Conservation (phyloP, 2,329 filamentous ascomycete genomes). For the Pyrenophora graminea region DNA sequence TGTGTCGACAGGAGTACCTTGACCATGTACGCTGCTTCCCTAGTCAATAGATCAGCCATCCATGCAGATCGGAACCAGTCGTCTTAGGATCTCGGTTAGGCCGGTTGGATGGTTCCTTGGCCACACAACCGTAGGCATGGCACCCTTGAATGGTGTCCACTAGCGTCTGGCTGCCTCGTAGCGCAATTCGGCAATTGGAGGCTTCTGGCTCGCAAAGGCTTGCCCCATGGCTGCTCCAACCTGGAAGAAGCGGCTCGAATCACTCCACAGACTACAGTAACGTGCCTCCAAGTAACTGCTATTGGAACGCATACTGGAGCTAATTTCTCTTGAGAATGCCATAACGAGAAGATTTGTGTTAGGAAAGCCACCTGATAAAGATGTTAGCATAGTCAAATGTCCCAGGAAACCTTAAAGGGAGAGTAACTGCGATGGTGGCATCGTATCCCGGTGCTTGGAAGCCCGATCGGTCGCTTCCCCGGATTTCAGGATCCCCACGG, state of each 20-base stretch:
- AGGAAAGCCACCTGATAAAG: no score
- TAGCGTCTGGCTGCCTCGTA: background rate
- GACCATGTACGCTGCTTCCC: background rate
- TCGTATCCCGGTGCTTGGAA: slow-evolving; percentile 20
- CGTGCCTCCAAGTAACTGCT: no score
- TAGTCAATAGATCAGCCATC: slow-evolving; percentile 5
- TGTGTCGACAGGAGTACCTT: background rate
- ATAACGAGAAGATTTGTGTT: no score
- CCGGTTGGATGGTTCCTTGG: slow-evolving; percentile 6
- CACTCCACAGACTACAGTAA: no score
- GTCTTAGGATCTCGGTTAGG: background rate
- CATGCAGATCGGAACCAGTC: background rate
- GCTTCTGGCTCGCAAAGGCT: no score
- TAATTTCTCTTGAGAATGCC: no score
- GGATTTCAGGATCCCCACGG: background rate
- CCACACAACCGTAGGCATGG: slow-evolving; percentile 3
- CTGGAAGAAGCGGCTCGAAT: no score
- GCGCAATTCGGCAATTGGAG: background rate
- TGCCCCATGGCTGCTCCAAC: no score
- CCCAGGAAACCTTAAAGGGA: background rate
- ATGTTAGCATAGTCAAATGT: background rate
- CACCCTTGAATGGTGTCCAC: background rate
- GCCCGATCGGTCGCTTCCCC: slow-evolving; percentile 2
- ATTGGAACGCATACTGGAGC: no score
- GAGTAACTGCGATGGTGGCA: slow-evolving; percentile 9